phyloP scores from a whole-genome alignment of 306 rosid genomes.

The Parietaria judaica region DNA sequence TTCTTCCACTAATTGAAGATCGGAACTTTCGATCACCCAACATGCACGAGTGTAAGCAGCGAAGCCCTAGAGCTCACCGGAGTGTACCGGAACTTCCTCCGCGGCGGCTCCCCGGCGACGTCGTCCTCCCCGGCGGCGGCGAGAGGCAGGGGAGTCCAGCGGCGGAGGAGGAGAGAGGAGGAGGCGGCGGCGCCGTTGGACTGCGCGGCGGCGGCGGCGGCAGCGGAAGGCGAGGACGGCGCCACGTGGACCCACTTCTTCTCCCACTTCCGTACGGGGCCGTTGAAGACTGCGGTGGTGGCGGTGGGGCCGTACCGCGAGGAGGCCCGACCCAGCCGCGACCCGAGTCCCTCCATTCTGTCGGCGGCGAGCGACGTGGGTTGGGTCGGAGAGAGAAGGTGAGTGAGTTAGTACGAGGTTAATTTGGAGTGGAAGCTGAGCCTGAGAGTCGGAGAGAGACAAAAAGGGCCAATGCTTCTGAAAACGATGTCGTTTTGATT shows the following conservation, averaged over 20 bases:
- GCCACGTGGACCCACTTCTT: constrained; percentile 90
- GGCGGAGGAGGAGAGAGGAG: constrained; percentile 77
- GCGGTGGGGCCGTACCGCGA: constrained; percentile 84
- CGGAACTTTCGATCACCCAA: background rate
- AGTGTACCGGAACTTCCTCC: constrained; percentile 87
- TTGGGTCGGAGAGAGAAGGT: background rate
- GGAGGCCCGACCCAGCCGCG: constrained; percentile 79
- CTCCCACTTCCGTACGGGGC: constrained; percentile 94
- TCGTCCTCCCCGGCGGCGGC: constrained; percentile 10
- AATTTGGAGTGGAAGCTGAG: background rate
- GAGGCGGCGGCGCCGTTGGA: constrained; percentile 24
- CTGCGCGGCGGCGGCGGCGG: constrained; percentile 22
- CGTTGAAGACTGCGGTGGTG: constrained; percentile 70
- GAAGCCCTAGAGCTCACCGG: constrained; percentile 43
- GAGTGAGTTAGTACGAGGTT: constrained; percentile 12
- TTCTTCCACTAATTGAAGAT: background rate
- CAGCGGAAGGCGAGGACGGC: constrained; percentile 28
- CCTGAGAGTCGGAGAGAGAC: background rate
- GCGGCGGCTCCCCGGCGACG: constrained; percentile 61
- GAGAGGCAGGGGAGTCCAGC: constrained; percentile 74
- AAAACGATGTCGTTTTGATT: background rate
- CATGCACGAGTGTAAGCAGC: background rate
- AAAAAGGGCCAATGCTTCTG: background rate
- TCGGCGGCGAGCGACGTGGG: background rate
- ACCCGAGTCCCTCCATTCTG: constrained; percentile 81